These are phyloP conservation scores for Corylus avellana DNA, from an alignment of 306 rosid genomes.

Conservation along the genomic window DNA sequence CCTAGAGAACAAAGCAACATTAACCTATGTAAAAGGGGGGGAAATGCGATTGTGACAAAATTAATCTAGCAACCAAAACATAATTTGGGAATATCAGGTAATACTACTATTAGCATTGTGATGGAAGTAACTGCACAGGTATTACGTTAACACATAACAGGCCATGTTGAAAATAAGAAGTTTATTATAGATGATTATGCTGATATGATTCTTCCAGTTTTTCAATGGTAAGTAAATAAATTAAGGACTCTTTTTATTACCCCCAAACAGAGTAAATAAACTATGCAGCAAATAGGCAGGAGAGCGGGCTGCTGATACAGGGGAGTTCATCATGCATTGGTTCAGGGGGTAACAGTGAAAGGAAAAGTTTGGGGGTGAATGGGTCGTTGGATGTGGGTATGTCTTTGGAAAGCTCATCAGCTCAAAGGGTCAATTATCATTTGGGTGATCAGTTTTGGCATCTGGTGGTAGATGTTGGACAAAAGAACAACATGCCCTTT, in stretches of 20 bases:
- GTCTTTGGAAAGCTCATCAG: no score
- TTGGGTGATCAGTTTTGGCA: no score
- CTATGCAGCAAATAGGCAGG: no score
- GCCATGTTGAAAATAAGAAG: not conserved
- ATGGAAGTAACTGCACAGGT: not conserved
- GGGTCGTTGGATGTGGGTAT: no score
- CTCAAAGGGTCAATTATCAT: no score
- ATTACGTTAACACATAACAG: not conserved
- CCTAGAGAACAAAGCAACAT: constrained; percentile 54
- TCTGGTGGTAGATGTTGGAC: no score
- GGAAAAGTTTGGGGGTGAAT: no score
- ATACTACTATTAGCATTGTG: not conserved
- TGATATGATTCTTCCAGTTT: not conserved
- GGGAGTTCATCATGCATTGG: no score
- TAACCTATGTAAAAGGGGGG: constrained; percentile 24
- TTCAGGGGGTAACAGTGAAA: no score
- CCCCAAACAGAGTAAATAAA: not conserved
- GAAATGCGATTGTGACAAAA: not conserved
- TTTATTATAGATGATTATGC: not conserved
- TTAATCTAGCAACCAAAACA: not conserved
- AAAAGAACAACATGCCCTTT: no score
- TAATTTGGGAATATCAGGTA: not conserved
- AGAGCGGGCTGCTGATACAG: no score
- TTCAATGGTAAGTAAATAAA: not conserved
- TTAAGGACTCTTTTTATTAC: not conserved